Percentiles rank a stretch among this genome's conserved stretches.
Evolutionary conservation across 306 rosid genomes (phyloP).

Genomic region (Glycine latifolia): DNA sequence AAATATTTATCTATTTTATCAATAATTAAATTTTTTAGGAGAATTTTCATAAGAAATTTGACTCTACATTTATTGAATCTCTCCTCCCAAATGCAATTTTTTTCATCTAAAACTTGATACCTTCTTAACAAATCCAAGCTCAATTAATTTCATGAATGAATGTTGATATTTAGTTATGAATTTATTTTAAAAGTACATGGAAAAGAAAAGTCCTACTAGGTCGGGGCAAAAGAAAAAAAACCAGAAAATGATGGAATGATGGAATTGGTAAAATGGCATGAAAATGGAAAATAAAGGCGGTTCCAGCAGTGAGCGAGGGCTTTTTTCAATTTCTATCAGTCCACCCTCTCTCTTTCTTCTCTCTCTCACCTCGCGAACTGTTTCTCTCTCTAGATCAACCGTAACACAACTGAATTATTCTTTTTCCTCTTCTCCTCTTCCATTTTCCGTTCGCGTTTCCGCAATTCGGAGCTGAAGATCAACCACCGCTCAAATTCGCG

Average conservation of each 20-base stretch:
- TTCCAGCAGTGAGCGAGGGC: conserved; percentile 63
- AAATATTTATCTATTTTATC: too few species aligned
- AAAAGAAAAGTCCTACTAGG: conserved; percentile 28
- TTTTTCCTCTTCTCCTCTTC: not conserved
- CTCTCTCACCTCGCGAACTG: conserved; percentile 13
- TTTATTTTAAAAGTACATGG: not conserved
- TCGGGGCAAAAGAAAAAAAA: conserved; percentile 9
- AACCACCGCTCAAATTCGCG: conserved; percentile 23
- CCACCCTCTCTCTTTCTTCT: conserved; percentile 55
- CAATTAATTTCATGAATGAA: too few species aligned
- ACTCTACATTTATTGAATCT: too few species aligned
- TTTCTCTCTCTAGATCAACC: conserved; percentile 61
- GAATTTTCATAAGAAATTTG: too few species aligned
- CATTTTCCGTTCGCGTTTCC: conserved; percentile 14
- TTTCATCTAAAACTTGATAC: too few species aligned
- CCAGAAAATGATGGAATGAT: conserved; percentile 34
- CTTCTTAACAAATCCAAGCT: too few species aligned
- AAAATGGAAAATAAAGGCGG: conserved; percentile 56
- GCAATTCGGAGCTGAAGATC: conserved; percentile 54
- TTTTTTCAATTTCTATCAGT: conserved; percentile 66
- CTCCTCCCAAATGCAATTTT: too few species aligned
- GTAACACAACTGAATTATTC: conserved; percentile 24
- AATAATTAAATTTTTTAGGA: too few species aligned
- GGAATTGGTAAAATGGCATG: conserved; percentile 15
- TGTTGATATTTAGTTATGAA: not conserved